Base-by-base conservation (phyloP, 305 asterid genomes). In the Fraxinus greggii region DNA sequence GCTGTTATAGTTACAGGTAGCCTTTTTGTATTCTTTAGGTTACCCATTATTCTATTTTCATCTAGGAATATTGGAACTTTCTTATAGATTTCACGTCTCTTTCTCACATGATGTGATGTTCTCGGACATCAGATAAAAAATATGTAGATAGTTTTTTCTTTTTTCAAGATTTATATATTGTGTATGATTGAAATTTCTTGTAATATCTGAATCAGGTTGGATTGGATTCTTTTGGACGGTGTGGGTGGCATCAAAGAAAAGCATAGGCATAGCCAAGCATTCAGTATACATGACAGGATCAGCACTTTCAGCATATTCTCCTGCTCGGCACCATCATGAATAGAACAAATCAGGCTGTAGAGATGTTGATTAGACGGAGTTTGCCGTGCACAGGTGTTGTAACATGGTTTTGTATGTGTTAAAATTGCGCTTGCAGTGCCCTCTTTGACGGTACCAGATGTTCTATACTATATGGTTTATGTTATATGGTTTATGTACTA, bases 1-100 rank as follows among this genome's bases (percentile, higher is more conserved):
- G 89, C 85, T 84, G 78, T 90, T 82, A 76, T 92, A 76, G 91
- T 90, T 72, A 81, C 98, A 85, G 98, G 98, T 93, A 88, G 4
- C 78, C 29, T 15, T 17, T n/a, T 3, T 12, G 56, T 31, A 23
- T 74, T 51, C 72, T 21, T 61, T 54, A 36, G 79, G 8, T 48
- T 59, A 56, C 54, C 24, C 17, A 9, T 29, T 48, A 45, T 33
- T 67, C 0, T 10, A n/a, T 77, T 24, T 80, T 79, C 65, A 54
- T 19, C 7, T 59, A 59, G 13, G 23, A 59, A 21, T 59, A 24
- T 13, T 72, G 24, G 8, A 35, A 19, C 33, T 75, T 12, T 23
- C n/a, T 45, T 19, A 72, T 10, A 19, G 0, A 72, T 5, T 72
- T 7, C 8, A 0, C 5, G 51, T 17, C 51, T 7, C 26, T 3